These are phyloP conservation scores for Globisporangium cederbergense DNA, from an alignment of 352 stramenopile genomes.

Conservation along the genomic window DNA sequence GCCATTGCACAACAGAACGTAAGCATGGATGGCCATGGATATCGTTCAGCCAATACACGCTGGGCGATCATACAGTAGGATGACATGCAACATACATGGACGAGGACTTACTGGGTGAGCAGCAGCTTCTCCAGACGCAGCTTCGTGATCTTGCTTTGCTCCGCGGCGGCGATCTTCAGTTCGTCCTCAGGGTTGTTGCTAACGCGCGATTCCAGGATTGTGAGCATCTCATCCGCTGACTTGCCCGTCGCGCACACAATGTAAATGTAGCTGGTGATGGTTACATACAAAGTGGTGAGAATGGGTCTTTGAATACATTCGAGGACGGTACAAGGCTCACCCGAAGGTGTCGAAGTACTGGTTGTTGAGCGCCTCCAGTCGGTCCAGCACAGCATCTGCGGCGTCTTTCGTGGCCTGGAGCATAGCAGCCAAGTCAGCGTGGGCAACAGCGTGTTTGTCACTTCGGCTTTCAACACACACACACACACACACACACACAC, in stretches of 20 bases:
- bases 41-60: neutral
- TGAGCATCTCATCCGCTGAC: slow-evolving; percentile 69
- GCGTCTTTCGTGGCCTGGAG: slow-evolving; percentile 51
- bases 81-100: neutral
- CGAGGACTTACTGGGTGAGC: slow-evolving; percentile 46
- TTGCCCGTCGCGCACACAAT: slow-evolving; percentile 82
- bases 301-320: neutral
- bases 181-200: slow-evolving; percentile 41
- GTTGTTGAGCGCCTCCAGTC: slow-evolving; percentile 61
- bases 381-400: slow-evolving; percentile 44
- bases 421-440: neutral
- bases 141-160: slow-evolving; percentile 82
- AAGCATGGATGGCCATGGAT: neutral
- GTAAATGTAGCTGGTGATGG: slow-evolving; percentile 56
- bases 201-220: slow-evolving; percentile 58
- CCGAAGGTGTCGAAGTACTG: slow-evolving; percentile 69
- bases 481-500: too few relatives aligned
- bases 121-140: slow-evolving; percentile 67
- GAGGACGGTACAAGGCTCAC: slow-evolving; percentile 16
- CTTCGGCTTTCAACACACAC: neutral
- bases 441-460: neutral
- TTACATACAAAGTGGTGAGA: neutral
- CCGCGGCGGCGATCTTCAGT: slow-evolving; percentile 49
- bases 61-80: neutral
- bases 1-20: neutral